Percentiles rank a stretch among this genome's conserved stretches.
Conservation (phyloP, 2,329 filamentous ascomycete species). For the Sclerotinia trifoliorum region DNA sequence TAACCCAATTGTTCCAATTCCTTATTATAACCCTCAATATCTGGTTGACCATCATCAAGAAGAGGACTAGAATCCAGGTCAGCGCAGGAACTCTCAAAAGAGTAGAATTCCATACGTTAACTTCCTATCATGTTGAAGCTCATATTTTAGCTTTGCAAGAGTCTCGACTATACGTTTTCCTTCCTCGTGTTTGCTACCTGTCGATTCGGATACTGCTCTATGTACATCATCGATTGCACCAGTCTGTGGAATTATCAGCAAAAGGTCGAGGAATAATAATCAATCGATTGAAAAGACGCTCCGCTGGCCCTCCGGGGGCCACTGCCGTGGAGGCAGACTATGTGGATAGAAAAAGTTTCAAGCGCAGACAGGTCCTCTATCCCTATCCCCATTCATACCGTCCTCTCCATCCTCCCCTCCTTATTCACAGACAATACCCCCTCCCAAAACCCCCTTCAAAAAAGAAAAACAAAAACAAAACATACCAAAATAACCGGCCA, state of each 20-base stretch:
- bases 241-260: conserved; percentile 55
- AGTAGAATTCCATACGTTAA: conserved; percentile 60
- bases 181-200: conserved; percentile 66
- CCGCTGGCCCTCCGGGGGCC: background rate
- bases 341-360: background rate
- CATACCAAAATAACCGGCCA: conserved; percentile 90
- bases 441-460: too few relatives aligned
- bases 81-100: conserved; percentile 46
- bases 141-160: conserved; percentile 84
- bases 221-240: conserved; percentile 94
- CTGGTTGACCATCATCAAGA: conserved; percentile 38
- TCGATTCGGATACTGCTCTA: conserved; percentile 58
- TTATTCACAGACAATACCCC: too few relatives aligned
- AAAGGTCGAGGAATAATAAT: too few relatives aligned
- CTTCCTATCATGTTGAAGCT: conserved; percentile 83
- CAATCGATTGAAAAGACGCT: background rate
- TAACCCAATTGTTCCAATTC: conserved; percentile 74
- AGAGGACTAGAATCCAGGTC: conserved; percentile 48
- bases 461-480: background rate
- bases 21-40: conserved; percentile 80
- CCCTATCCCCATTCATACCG: too few relatives aligned
- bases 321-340: conserved; percentile 1
- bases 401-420: too few relatives aligned
- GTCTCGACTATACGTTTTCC: conserved; percentile 83
- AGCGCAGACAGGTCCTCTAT: background rate